Evolutionary conservation across 2,329 filamentous ascomycete species (phyloP).

Genomic region (Ophiostoma ips): DNA sequence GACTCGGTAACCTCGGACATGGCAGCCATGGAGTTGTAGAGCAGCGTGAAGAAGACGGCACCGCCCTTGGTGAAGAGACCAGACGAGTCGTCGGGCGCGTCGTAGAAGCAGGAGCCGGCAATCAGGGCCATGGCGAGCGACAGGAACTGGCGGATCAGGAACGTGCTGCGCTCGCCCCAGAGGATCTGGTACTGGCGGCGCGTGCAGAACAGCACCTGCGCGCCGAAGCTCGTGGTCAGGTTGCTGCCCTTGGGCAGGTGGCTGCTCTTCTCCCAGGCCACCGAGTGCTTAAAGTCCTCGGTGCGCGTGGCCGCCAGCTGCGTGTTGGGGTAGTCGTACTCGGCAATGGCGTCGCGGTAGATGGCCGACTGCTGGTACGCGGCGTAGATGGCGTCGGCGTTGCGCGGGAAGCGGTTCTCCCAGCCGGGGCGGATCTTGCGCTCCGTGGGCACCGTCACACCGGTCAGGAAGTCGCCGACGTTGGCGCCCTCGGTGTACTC

Average conservation of each 20-base stretch:
- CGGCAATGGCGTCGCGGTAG: conserved; percentile 33
- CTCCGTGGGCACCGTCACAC: conserved; percentile 61
- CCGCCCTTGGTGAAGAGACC: conserved; percentile 48
- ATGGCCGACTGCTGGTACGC: conserved; percentile 43
- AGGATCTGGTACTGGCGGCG: conserved; percentile 69
- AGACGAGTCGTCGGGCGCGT: conserved; percentile 42
- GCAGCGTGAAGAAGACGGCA: conserved; percentile 34
- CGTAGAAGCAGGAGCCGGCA: conserved; percentile 66
- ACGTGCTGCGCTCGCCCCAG: conserved; percentile 56
- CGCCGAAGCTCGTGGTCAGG: conserved; percentile 44
- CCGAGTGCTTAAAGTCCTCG: conserved; percentile 37
- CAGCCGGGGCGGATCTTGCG: conserved; percentile 54
- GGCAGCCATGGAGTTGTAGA: conserved; percentile 51
- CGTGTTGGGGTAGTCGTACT: conserved; percentile 44
- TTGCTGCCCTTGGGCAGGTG: conserved; percentile 35
- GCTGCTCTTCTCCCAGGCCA: conserved; percentile 30
- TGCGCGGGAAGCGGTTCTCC: conserved; percentile 47
- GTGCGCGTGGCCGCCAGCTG: conserved; percentile 35
- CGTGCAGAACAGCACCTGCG: conserved; percentile 56
- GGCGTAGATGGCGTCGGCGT: conserved; percentile 46
- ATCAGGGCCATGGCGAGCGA: conserved; percentile 60
- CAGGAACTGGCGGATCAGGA: conserved; percentile 68
- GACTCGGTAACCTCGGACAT: conserved; percentile 57
- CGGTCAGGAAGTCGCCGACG: conserved; percentile 65
- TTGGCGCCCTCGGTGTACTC: conserved; percentile 43